Evolutionary conservation across 768 basidiomycete genomes (phyloP).

Genomic region (Agaricus subrufescens): DNA sequence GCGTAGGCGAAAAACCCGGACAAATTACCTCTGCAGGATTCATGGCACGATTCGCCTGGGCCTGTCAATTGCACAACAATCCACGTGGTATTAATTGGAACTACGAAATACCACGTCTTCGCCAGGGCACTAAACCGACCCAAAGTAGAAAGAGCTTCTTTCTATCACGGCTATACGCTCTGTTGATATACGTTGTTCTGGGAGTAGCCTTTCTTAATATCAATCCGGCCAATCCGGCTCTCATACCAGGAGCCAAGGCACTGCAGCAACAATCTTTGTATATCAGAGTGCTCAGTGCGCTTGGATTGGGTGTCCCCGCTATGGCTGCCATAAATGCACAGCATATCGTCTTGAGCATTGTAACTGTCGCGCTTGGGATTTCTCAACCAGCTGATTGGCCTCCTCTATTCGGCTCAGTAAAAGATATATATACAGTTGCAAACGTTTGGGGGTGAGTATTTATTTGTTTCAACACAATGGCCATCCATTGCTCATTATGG

Average conservation of each 20-base stretch:
- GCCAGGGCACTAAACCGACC: conserved; percentile 15
- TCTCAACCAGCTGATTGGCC: conserved; percentile 36
- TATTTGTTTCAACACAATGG: background rate
- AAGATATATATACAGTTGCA: conserved; percentile 32
- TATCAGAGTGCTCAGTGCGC: background rate
- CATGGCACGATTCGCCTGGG: conserved; percentile 23
- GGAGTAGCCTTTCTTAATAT: background rate
- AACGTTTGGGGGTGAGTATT: conserved; percentile 36
- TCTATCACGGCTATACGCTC: background rate
- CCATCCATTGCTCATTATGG: no score
- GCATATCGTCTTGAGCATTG: conserved; percentile 15
- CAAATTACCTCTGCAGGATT: conserved; percentile 13
- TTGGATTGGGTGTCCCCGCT: conserved; percentile 1
- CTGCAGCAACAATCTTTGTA: conserved; percentile 3
- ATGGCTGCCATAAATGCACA: background rate
- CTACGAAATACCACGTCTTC: conserved; percentile 20
- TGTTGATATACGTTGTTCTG: background rate
- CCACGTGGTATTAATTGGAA: conserved; percentile 32
- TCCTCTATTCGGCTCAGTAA: conserved; percentile 25
- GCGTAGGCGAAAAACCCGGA: conserved; percentile 15
- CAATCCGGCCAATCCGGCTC: conserved; percentile 5
- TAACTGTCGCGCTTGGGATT: conserved; percentile 19
- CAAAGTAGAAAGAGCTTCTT: conserved; percentile 1
- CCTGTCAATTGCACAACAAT: conserved; percentile 23
- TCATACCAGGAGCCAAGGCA: background rate